Base-by-base conservation (phyloP, 305 asterid species). In the Fraxinus ornus region DNA sequence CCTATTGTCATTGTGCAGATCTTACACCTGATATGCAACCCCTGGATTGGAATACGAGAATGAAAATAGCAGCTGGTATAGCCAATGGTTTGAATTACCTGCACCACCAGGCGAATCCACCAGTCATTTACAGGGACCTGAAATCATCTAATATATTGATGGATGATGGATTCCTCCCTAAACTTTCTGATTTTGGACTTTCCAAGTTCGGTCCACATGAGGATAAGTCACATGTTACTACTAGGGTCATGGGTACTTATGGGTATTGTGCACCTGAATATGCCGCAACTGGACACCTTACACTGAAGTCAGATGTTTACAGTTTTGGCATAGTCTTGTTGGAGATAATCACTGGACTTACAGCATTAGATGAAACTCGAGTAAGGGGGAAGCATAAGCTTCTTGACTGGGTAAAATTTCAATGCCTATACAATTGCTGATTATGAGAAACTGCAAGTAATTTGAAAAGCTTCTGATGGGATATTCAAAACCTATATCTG, bases 261-360 rank as follows among this genome's bases (percentile, higher is more conserved):
- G 89, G 90, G 49, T 89, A 87, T 35, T 84, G 86, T 9, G 90
- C 89, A 30, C 90, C 91, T 4, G 91, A 89, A 77, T 86, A 84
- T 52, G 79, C 78, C 17, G 49, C 57, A 81, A 81, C 86, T 0
- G 88, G 88, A 68, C 68, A 75, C 41, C 82, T 87, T 44, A 86
- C 87, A 0, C 4, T 68, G 32, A 86, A 83, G 76, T 74, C 86
- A 3, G 89, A 89, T 70, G 78, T 85, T 5, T 87, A 84, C 81
- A 77, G 86, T 77, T 89, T 89, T 71, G 90, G 92, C 30, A 79
- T 86, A 21, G 77, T 89, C 73, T 74, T 89, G 82, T 57, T 87
- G 83, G 90, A 89, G 83, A 39, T 89, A 26, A 78, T 90, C 78
- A 87, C 89, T 5, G 90, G 90, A 36, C 76, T 21, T 13, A 81